Percentiles rank a stretch among this genome's conserved stretches.
These are phyloP conservation scores for Microbotryum lychnidis-dioicae DNA, from an alignment of 1,284 basidiomycete species.

Conservation along the genomic window DNA sequence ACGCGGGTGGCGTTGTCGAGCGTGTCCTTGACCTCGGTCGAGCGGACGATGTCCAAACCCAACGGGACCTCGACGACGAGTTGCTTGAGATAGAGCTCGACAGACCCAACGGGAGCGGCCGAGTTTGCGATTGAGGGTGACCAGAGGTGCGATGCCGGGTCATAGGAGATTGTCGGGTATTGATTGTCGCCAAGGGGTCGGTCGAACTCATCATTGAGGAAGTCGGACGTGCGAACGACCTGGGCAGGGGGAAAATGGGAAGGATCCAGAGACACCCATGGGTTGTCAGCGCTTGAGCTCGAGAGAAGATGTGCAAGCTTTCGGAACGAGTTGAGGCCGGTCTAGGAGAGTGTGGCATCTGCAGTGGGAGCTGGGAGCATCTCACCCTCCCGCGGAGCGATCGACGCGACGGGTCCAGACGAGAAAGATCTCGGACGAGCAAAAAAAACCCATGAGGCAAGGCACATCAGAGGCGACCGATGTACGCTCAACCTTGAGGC, in stretches of 20 bases:
- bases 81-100: conserved; percentile 30
- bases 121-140: conserved; percentile 3
- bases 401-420: too few relatives aligned
- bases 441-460: too few relatives aligned
- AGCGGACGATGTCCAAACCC: conserved; percentile 7
- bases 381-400: too few relatives aligned
- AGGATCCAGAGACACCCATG: too few relatives aligned
- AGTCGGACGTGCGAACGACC: conserved; percentile 31
- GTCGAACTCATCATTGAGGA: conserved; percentile 27
- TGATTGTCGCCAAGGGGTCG: conserved; percentile 9
- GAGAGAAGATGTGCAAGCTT: too few relatives aligned
- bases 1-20: conserved; percentile 14
- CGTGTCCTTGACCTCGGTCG: conserved; percentile 16
- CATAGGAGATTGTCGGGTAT: conserved; percentile 22
- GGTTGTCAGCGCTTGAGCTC: too few relatives aligned
- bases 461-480: too few relatives aligned
- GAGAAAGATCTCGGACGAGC: too few relatives aligned
- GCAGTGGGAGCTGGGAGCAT: too few relatives aligned
- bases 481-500: too few relatives aligned
- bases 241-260: not conserved
- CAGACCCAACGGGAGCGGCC: conserved; percentile 1
- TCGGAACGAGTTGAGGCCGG: too few relatives aligned
- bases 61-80: conserved; percentile 29
- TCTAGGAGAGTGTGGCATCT: too few relatives aligned
- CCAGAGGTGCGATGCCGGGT: conserved; percentile 27